Percentiles rank a stretch among this genome's conserved stretches.
Conservation (phyloP, 2,329 filamentous ascomycete species). For the Colletotrichum sp. region DNA sequence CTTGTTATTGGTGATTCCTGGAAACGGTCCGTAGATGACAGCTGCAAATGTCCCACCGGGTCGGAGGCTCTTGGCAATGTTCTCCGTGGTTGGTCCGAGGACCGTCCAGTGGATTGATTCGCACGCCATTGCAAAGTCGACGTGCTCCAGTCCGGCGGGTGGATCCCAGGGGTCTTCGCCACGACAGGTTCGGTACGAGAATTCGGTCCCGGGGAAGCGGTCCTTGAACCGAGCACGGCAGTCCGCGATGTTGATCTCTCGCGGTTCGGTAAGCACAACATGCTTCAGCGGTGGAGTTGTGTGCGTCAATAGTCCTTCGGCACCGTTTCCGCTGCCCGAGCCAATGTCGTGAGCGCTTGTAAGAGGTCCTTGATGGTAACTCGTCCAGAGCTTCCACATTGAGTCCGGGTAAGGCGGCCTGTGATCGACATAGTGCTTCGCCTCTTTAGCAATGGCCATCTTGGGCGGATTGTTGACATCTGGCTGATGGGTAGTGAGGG, state of each 20-base stretch:
- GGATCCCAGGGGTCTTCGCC: neutral
- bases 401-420: constrained; percentile 6
- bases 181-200: neutral
- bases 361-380: neutral
- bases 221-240: neutral
- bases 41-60: neutral
- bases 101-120: constrained; percentile 10
- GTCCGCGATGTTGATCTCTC: neutral
- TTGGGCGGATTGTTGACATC: neutral
- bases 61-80: neutral
- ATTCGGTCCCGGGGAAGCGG: neutral
- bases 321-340: neutral
- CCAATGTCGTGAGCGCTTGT: constrained; percentile 1
- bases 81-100: neutral
- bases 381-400: constrained; percentile 6
- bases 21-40: constrained; percentile 8
- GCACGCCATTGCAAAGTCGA: constrained; percentile 8
- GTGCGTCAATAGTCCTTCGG: neutral
- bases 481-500: neutral
- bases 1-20: neutral
- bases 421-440: constrained; percentile 7
- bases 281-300: neutral
- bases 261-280: constrained; percentile 6
- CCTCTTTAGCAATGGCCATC: neutral
- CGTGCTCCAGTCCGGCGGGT: neutral